These are phyloP conservation scores for Dryas alaskensis DNA, from an alignment of 306 rosid genomes.

Conservation along the genomic window DNA sequence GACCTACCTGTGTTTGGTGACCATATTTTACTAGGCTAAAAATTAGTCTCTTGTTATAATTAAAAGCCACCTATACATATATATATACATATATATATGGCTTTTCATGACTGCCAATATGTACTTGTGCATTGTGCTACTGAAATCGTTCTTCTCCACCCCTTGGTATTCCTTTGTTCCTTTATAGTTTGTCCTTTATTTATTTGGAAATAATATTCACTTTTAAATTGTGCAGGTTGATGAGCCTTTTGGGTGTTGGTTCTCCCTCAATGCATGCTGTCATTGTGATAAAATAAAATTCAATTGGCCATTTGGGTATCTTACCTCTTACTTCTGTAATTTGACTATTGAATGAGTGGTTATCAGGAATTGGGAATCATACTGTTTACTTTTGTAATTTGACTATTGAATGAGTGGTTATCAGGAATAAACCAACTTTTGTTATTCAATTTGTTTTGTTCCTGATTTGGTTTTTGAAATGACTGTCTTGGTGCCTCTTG, in stretches of 20 bases:
- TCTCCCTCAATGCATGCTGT: neutral
- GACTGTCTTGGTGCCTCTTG: neutral
- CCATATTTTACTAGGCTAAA: neutral
- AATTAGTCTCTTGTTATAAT: neutral
- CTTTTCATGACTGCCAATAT: neutral
- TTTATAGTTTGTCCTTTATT: neutral
- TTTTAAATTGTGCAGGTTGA: slow-evolving; percentile 2
- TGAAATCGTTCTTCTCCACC: neutral
- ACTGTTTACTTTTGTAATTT: neutral
- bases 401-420: slow-evolving; percentile 5
- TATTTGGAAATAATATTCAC: neutral
- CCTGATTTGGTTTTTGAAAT: slow-evolving; percentile 3
- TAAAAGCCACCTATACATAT: neutral
- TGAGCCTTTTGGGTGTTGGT: neutral
- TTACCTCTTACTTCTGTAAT: neutral
- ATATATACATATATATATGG: neutral
- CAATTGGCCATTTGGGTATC: slow-evolving; percentile 8
- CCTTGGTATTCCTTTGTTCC: neutral
- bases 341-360: neutral
- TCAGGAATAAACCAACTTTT: slow-evolving; percentile 6
- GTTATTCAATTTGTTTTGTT: neutral
- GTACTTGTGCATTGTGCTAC: neutral
- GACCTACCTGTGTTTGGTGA: neutral
- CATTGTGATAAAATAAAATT: slow-evolving; percentile 15
- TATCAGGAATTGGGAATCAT: neutral